Conservation (phyloP, 176 grass and related monocot genomes). For the Puya raimondii region DNA sequence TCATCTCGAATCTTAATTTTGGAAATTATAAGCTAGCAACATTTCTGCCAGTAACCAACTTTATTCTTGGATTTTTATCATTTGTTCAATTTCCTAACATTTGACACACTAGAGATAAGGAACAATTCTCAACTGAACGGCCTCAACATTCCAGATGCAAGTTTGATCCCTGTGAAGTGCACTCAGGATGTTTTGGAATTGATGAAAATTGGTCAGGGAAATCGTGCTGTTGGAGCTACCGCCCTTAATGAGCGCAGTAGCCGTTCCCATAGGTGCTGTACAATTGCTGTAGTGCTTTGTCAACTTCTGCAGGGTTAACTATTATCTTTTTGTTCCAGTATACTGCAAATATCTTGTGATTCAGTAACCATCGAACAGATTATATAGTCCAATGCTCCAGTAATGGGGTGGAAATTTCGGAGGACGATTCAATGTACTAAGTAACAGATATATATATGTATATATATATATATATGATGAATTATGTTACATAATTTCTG, state of each 20-base stretch:
- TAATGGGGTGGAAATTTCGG: too few relatives aligned
- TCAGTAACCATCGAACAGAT: neutral
- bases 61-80: neutral
- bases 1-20: too few relatives aligned
- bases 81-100: slow-evolving; percentile 14
- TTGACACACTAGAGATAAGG: slow-evolving; percentile 75
- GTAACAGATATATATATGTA: too few relatives aligned
- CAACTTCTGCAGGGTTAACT: neutral
- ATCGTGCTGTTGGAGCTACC: slow-evolving; percentile 64
- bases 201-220: slow-evolving; percentile 70
- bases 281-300: neutral
- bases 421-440: too few relatives aligned
- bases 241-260: slow-evolving; percentile 91
- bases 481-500: too few relatives aligned
- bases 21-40: too few relatives aligned
- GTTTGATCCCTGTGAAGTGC: slow-evolving; percentile 59
- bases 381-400: neutral
- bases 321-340: neutral
- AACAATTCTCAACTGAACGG: slow-evolving; percentile 89
- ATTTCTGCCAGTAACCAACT: too few relatives aligned
- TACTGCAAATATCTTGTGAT: neutral
- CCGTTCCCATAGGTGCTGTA: slow-evolving; percentile 70
- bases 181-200: slow-evolving; percentile 74
- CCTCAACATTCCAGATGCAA: slow-evolving; percentile 82
- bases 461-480: too few relatives aligned